Evolutionary conservation across 306 rosid species (phyloP), one percentile per base, ranked within the genome.

Genomic region (Carpinus viminea): DNA sequence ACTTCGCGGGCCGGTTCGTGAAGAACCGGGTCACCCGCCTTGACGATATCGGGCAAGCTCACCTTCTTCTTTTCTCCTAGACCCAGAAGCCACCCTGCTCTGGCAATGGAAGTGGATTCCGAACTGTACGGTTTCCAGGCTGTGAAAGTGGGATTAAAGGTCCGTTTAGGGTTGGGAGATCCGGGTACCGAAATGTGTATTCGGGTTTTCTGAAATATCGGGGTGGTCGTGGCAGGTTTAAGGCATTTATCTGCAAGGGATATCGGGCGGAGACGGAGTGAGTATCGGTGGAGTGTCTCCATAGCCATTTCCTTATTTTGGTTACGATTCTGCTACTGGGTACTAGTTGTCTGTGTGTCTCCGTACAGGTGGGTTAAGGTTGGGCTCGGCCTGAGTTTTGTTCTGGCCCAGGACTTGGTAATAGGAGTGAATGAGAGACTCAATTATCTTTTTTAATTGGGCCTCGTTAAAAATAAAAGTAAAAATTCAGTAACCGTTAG

Each of bases 11-110:
- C 95, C 12, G 97, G 90, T 68, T 94, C 95, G 72, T 94, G 97
- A 24, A 94, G 77, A 89, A 94, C 97, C 12, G 97, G 97, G 83
- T 94, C 97, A 45, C 98, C 98, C 4, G 98, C 90, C 88, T 89
- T 89, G n/a, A 92, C 93, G 45, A 86, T 92, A 21, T 89, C 92
- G 46, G 97, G 89, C 76, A 88, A 78, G 60, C 73, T 79, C 45
- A 52, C 0, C 77, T 90, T 86, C 78, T 90, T 91, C 50, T 65
- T 76, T 26, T 85, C 82, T 75, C 90, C 87, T 5, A 91, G 91
- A 80, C 97, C 98, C 75, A 82, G 77, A 81, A 92, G 71, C 97
- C 97, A 94, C 17, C 97, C 97, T 34, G 97, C 97, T 85, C 81
- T 89, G n/a, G 86, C 64, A 31, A 48, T 36, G 9, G 81, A 59